These are phyloP conservation scores for Cyberlindnera mississippiensis DNA, from an alignment of 805 yeast species.

Conservation along the genomic window DNA sequence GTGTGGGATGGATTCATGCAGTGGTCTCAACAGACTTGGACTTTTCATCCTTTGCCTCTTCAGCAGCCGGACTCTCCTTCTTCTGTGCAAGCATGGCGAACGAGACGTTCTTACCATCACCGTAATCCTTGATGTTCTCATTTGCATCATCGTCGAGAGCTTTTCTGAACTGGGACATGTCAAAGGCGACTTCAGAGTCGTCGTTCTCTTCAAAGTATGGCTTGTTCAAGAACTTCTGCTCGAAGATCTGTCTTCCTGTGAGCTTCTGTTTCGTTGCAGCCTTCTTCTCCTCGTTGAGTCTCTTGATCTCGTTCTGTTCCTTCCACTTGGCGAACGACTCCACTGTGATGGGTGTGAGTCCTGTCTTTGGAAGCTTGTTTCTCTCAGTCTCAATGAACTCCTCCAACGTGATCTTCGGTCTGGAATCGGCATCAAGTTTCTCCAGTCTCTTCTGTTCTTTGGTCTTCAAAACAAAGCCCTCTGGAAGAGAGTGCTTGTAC, in stretches of 20 bases:
- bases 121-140: constrained; percentile 31
- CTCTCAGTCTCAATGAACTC: constrained; percentile 95
- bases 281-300: constrained; percentile 39
- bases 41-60: neutral
- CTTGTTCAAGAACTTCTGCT: constrained; percentile 56
- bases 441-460: constrained; percentile 93
- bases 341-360: constrained; percentile 81
- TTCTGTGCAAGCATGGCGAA: constrained; percentile 28
- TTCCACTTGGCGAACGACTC: constrained; percentile 86
- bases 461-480: constrained; percentile 94
- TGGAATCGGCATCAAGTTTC: constrained; percentile 74
- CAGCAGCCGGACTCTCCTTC: no score
- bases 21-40: neutral
- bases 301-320: constrained; percentile 56
- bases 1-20: neutral
- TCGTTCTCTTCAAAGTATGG: constrained; percentile 47
- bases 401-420: constrained; percentile 89
- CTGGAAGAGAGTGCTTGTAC: constrained; percentile 93
- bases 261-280: constrained; percentile 38
- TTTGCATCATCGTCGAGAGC: constrained; percentile 35
- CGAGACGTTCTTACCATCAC: constrained; percentile 44
- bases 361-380: constrained; percentile 65
- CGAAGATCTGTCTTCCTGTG: constrained; percentile 67
- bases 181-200: constrained; percentile 36
- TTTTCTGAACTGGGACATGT: constrained; percentile 38